phyloP scores from a whole-genome alignment of 192 early-diverging fungal species.

The Backusella sp. region DNA sequence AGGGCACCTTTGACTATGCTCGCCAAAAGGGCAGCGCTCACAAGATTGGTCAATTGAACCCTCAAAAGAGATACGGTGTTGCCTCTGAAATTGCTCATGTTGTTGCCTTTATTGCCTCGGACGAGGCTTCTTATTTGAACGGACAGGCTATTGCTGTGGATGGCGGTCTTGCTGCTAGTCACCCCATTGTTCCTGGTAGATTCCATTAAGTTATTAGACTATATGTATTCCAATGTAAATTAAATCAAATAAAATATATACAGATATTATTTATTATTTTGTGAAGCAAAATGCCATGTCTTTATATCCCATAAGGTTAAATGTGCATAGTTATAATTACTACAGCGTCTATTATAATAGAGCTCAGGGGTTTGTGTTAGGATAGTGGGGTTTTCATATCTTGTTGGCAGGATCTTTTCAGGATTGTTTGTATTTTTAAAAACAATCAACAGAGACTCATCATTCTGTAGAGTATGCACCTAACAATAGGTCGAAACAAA shows the following conservation, averaged over 20 bases:
- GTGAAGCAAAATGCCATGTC: no score
- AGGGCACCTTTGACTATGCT: slow-evolving; percentile 43
- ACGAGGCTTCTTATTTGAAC: slow-evolving; percentile 51
- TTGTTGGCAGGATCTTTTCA: no score
- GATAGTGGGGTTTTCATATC: no score
- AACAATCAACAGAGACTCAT: no score
- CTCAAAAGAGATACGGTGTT: slow-evolving; percentile 37
- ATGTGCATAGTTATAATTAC: no score
- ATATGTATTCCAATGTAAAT: not conserved
- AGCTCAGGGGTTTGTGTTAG: no score
- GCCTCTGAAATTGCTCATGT: slow-evolving; percentile 44
- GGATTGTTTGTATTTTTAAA: no score
- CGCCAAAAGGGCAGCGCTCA: slow-evolving; percentile 33
- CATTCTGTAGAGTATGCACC: no score
- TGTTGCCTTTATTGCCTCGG: slow-evolving; percentile 46
- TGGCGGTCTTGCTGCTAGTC: slow-evolving; percentile 40
- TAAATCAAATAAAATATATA: not conserved
- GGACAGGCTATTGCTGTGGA: slow-evolving; percentile 48
- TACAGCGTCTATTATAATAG: no score
- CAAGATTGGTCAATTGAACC: slow-evolving; percentile 56
- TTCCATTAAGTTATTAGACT: slow-evolving; percentile 20
- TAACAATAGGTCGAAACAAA: no score
- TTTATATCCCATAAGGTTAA: no score
- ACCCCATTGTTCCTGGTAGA: slow-evolving; percentile 32
- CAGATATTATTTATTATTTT: no score